Evolutionary conservation across 257 asterid species (phyloP).

Genomic region (Agastache rugosa): DNA sequence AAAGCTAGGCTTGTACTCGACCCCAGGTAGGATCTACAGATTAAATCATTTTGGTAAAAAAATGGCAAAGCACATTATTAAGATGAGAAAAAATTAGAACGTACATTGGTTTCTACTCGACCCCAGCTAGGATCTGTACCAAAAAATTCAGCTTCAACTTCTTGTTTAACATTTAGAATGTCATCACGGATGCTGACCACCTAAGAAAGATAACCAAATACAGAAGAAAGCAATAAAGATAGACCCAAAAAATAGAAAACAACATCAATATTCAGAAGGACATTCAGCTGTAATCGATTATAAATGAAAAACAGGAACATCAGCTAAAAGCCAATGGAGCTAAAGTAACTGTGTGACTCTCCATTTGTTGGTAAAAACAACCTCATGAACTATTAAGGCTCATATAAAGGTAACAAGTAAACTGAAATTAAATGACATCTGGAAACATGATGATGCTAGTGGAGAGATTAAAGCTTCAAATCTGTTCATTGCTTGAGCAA

Average conservation of each 20-base stretch:
- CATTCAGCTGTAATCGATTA: conserved; percentile 6
- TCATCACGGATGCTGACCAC: conserved; percentile 60
- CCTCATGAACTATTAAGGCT: too few species aligned
- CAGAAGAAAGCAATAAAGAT: not conserved
- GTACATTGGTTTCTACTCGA: conserved; percentile 70
- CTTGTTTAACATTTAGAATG: conserved; percentile 72
- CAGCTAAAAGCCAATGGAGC: not conserved
- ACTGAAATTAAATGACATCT: conserved; percentile 3
- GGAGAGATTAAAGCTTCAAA: not conserved
- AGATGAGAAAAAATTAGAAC: conserved; percentile 28
- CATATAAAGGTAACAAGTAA: not conserved
- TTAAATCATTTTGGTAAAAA: conserved; percentile 7
- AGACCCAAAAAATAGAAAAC: conserved; percentile 3
- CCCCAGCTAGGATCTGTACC: conserved; percentile 79
- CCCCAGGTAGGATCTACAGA: too few species aligned
- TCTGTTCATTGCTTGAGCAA: not conserved
- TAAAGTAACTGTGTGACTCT: not conserved
- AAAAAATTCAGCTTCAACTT: conserved; percentile 83
- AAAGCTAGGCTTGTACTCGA: not conserved
- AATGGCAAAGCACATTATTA: conserved; percentile 10
- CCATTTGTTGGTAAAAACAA: not conserved
- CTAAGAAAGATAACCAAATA: conserved; percentile 46
- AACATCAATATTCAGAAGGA: conserved; percentile 18
- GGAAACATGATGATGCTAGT: not conserved
- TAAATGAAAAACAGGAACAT: conserved; percentile 13